phyloP scores from a whole-genome alignment of 2,329 filamentous ascomycete genomes.

The Arthrobotrys entomopaga region DNA sequence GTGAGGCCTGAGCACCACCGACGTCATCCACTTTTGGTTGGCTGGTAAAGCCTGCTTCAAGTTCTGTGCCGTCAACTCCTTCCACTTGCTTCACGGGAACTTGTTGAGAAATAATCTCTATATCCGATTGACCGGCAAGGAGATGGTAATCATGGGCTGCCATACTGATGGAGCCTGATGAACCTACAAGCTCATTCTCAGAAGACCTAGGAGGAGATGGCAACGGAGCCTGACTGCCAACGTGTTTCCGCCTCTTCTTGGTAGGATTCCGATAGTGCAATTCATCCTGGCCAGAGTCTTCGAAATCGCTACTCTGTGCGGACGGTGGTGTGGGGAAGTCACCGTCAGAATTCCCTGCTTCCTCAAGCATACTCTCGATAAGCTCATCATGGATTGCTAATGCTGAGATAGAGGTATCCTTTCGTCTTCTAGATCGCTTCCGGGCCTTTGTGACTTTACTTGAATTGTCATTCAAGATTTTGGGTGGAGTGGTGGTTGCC shows the following conservation, averaged over 20 bases:
- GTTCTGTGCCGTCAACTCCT: background rate
- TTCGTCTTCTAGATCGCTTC: conserved; percentile 31
- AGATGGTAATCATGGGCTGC: conserved; percentile 1
- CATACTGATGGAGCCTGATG: conserved; percentile 11
- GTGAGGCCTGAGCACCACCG: background rate
- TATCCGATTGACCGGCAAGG: background rate
- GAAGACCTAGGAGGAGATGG: conserved; percentile 47
- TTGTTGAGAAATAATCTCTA: background rate
- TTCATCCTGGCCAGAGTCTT: conserved; percentile 30
- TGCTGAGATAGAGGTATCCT: conserved; percentile 10
- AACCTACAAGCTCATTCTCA: conserved; percentile 27
- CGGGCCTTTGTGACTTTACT: conserved; percentile 38
- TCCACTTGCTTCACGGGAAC: background rate
- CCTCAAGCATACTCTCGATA: conserved; percentile 22
- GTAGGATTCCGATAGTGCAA: background rate
- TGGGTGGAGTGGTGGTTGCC: background rate
- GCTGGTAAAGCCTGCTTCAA: background rate
- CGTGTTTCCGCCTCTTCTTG: conserved; percentile 33
- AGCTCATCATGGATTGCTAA: conserved; percentile 7
- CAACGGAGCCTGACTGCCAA: conserved; percentile 8
- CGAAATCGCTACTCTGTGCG: conserved; percentile 39
- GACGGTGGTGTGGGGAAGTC: conserved; percentile 47
- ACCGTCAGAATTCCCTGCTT: conserved; percentile 25
- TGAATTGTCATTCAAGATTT: conserved; percentile 16
- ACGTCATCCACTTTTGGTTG: background rate